Conservation (phyloP, 2,329 filamentous ascomycete genomes). For the Lasiodiplodia gonubiensis region DNA sequence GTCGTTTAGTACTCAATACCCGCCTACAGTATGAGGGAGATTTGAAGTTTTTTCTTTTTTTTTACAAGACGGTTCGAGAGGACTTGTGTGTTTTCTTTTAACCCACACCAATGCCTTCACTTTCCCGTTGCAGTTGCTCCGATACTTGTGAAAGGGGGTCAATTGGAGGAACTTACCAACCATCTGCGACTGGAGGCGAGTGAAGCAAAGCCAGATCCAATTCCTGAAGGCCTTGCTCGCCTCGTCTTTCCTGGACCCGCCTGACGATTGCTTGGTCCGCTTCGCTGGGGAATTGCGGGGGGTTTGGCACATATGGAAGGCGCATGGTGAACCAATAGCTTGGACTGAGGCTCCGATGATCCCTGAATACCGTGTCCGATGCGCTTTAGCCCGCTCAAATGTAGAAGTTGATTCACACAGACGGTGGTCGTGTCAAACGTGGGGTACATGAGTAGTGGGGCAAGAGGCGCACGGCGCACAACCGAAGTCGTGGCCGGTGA, state of each 20-base stretch:
- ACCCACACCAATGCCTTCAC: too few relatives aligned
- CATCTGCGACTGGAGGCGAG: conserved; percentile 61
- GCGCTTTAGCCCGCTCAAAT: background rate
- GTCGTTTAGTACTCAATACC: too few relatives aligned
- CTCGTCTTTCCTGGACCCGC: conserved; percentile 58
- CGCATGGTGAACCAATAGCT: conserved; percentile 51
- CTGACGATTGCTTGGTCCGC: conserved; percentile 59
- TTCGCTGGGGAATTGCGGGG: conserved; percentile 52
- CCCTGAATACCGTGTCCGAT: background rate
- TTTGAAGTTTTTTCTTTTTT: background rate
- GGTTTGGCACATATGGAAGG: conserved; percentile 59
- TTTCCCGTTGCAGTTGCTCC: too few relatives aligned
- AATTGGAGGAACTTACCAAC: conserved; percentile 48
- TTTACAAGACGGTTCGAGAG: too few relatives aligned
- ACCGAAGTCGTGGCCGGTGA: background rate
- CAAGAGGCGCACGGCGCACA: background rate
- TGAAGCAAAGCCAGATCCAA: conserved; percentile 62
- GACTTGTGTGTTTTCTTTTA: too few relatives aligned
- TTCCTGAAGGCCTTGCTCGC: conserved; percentile 56
- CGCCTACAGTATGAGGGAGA: too few relatives aligned
- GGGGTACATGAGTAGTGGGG: background rate
- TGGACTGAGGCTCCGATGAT: too few relatives aligned
- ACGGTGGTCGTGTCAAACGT: background rate
- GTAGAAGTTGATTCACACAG: background rate
- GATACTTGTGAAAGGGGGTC: too few relatives aligned